phyloP scores from a whole-genome alignment of 805 yeast genomes.

The Candida xiaguanensis region DNA sequence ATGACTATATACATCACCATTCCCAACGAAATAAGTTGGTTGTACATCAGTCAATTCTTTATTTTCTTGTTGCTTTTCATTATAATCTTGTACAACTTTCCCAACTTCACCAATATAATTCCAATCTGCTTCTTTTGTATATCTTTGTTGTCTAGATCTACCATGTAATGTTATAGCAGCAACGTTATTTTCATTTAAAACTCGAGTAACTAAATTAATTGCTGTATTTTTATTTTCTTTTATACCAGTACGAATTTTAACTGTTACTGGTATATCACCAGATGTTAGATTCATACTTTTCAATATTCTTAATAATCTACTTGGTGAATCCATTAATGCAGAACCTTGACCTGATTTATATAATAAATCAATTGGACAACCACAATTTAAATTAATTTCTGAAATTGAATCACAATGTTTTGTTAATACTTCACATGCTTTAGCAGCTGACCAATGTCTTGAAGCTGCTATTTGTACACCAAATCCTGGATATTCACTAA shows the following conservation, averaged over 20 bases:
- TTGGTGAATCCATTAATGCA: conserved; percentile 86
- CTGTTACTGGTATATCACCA: conserved; percentile 89
- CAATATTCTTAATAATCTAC: conserved; percentile 70
- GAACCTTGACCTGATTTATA: conserved; percentile 95
- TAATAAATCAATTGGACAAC: conserved; percentile 96
- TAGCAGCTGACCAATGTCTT: conserved; percentile 90
- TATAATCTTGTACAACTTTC: conserved; percentile 55
- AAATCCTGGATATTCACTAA: conserved; percentile 76
- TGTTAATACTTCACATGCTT: conserved; percentile 79
- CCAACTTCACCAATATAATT: conserved; percentile 77
- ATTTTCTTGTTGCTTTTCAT: conserved; percentile 52
- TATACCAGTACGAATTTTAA: conserved; percentile 90
- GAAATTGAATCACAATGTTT: conserved; percentile 58
- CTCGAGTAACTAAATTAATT: conserved; percentile 62
- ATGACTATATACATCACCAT: conserved; percentile 86
- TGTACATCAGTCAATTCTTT: conserved; percentile 56
- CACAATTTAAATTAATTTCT: conserved; percentile 89
- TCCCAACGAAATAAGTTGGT: conserved; percentile 83
- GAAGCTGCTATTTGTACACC: conserved; percentile 92
- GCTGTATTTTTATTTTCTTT: conserved; percentile 86
- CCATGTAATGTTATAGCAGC: conserved; percentile 95
- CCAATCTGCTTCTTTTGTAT: conserved; percentile 92
- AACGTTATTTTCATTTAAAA: conserved; percentile 74
- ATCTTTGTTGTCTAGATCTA: conserved; percentile 92
- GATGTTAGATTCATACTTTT: conserved; percentile 86